A percentile compares a stretch with the other conserved stretches of the same genome.
Conservation (phyloP, 768 basidiomycete genomes). For the Xanthoconium stramineum region DNA sequence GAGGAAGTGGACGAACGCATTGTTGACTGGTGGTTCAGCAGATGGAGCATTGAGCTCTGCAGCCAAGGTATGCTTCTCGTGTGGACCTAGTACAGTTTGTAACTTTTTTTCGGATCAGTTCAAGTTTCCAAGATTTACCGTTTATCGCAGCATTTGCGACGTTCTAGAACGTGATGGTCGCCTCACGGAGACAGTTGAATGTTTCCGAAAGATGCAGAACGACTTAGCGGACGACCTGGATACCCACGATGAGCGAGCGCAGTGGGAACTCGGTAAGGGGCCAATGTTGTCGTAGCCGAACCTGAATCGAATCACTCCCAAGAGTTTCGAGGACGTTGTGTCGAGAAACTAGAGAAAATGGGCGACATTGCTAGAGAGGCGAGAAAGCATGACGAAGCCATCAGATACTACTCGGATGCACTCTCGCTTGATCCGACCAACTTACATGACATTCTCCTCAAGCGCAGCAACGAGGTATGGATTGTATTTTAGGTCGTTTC, state of each 20-base stretch:
- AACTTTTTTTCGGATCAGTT: background rate
- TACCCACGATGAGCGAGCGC: background rate
- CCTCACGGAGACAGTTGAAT: background rate
- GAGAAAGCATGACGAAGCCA: background rate
- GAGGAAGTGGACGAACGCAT: background rate
- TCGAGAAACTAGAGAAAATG: background rate
- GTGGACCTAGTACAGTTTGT: background rate
- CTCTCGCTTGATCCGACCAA: background rate
- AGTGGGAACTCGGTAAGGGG: background rate
- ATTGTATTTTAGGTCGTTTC: background rate
- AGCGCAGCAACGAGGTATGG: background rate
- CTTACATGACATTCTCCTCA: background rate
- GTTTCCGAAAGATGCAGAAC: background rate
- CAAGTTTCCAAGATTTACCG: background rate
- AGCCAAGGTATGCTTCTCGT: background rate
- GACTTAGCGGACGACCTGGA: background rate
- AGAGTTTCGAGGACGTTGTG: background rate
- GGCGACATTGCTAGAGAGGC: background rate
- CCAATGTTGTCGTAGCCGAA: too few species aligned
- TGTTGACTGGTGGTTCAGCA: background rate
- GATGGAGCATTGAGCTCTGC: background rate
- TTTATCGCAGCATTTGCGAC: background rate
- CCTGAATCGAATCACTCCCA: background rate
- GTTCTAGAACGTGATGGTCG: background rate
- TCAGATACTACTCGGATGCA: background rate